phyloP scores from a whole-genome alignment of 352 stramenopile species.

The Phytophthora cajani region DNA sequence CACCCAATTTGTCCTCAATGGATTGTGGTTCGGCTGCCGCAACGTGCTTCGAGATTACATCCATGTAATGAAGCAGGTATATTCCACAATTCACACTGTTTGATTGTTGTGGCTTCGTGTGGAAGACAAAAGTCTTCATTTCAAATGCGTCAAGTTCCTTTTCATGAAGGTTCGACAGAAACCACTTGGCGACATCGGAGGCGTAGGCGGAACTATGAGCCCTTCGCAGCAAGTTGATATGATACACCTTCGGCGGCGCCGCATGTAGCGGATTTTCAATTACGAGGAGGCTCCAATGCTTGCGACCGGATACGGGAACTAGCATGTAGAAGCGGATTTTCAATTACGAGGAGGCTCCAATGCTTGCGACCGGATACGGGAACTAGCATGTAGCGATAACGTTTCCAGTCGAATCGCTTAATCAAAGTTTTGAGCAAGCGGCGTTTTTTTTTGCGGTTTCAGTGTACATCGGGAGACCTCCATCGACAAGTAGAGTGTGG shows the following conservation, averaged over 20 bases:
- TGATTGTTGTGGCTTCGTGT: neutral
- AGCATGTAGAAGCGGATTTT: neutral
- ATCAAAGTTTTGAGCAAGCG: neutral
- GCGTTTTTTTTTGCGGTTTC: neutral
- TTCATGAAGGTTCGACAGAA: neutral
- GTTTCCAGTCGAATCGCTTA: neutral
- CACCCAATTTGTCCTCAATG: too few species aligned
- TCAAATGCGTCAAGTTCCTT: neutral
- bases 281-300: neutral
- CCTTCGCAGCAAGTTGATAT: neutral
- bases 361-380: neutral
- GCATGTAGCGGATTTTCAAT: neutral
- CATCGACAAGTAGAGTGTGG: neutral
- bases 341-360: neutral
- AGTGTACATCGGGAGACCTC: neutral
- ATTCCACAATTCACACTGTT: neutral
- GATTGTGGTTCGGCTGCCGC: too few species aligned
- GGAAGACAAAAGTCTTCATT: neutral
- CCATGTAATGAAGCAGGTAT: neutral
- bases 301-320: neutral
- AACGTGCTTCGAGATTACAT: too few species aligned
- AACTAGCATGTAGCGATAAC: neutral
- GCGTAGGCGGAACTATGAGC: neutral
- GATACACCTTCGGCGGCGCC: neutral
- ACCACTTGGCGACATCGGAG: neutral